phyloP scores from a whole-genome alignment of 148 eudicot genomes.

The Camellia lanceoleosa region DNA sequence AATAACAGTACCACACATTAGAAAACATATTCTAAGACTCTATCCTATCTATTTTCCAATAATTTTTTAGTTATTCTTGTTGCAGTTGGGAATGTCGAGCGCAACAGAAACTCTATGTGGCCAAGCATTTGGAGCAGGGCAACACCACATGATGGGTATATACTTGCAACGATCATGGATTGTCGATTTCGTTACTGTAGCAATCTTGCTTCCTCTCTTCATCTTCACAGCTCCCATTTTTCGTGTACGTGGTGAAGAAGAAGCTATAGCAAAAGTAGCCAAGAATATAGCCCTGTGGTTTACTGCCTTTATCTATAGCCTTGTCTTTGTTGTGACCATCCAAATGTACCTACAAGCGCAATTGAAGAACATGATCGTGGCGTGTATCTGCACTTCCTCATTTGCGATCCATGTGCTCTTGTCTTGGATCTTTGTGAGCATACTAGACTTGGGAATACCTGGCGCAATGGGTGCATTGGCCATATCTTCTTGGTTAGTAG shows the following conservation, averaged over 20 bases:
- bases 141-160: conserved; percentile 67
- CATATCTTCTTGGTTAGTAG: conserved; percentile 41
- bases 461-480: conserved; percentile 55
- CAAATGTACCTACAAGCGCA: conserved; percentile 75
- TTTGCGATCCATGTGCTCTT: conserved; percentile 39
- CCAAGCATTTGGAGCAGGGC: conserved; percentile 74
- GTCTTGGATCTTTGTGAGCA: conserved; percentile 56
- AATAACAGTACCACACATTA: too few species aligned
- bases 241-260: conserved; percentile 43
- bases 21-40: too few species aligned
- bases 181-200: conserved; percentile 37
- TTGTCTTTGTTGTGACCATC: conserved; percentile 43
- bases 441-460: conserved; percentile 34
- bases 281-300: conserved; percentile 54
- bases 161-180: conserved; percentile 73
- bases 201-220: conserved; percentile 47
- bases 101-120: conserved; percentile 73
- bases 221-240: conserved; percentile 50
- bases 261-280: conserved; percentile 37
- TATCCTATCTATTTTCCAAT: too few species aligned
- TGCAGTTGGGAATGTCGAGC: conserved; percentile 72
- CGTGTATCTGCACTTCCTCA: conserved; percentile 31
- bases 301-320: conserved; percentile 42
- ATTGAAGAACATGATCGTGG: conserved; percentile 55
- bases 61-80: neutral